These are phyloP conservation scores for Aspergillus diversus DNA, from an alignment of 495 filamentous ascomycete species.

Conservation along the genomic window DNA sequence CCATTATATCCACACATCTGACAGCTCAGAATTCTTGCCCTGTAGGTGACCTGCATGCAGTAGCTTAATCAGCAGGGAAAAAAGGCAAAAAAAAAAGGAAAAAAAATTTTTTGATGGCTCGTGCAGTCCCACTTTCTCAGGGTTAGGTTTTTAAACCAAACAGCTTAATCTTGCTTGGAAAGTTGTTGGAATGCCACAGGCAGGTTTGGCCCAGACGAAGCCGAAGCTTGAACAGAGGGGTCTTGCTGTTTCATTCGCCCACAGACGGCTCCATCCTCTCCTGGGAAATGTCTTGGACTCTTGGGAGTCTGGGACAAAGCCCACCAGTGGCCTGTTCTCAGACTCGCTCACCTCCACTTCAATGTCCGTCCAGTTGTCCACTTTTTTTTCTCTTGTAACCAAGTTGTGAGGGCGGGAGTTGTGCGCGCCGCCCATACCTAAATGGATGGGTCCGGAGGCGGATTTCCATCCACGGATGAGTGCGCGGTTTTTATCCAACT, in stretches of 20 bases:
- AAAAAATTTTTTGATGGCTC: conserved; percentile 1
- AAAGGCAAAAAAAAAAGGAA: background rate
- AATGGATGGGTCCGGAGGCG: conserved; percentile 1
- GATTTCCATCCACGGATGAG: background rate
- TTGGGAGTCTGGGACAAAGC: background rate
- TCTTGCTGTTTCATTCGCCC: background rate
- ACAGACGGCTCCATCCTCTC: background rate
- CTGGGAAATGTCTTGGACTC: background rate
- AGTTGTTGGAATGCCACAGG: background rate
- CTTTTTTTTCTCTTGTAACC: background rate
- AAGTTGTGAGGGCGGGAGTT: background rate
- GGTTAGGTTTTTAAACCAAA: conserved; percentile 1
- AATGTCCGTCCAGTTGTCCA: background rate
- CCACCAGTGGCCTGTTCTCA: background rate
- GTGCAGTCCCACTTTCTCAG: conserved; percentile 10
- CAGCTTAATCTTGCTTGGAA: conserved; percentile 8
- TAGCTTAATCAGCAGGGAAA: conserved; percentile 1
- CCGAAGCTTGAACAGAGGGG: background rate
- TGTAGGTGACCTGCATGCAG: conserved; percentile 5
- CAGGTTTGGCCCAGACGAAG: background rate
- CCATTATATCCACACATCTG: background rate
- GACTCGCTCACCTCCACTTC: background rate
- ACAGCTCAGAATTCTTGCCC: conserved; percentile 3
- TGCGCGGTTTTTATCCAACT: conserved; percentile 10
- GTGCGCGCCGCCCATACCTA: background rate